Evolutionary conservation across 106 monocot genomes (phyloP), one percentile per base, ranked within the genome.

Genomic region (Allium sativum): DNA sequence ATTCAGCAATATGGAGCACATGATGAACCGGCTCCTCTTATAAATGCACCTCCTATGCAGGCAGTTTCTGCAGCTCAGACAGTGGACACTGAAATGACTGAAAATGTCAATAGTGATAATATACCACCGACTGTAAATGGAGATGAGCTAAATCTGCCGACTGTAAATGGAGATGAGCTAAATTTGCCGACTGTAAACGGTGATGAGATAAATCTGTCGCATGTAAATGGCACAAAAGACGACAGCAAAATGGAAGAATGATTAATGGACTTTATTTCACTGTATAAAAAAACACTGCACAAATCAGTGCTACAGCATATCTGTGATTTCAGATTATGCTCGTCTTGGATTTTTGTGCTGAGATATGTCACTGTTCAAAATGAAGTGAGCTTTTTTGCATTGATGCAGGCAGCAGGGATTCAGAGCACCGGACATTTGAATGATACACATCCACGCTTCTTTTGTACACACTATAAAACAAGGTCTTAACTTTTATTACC

Each of bases 31-130:
- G 22, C 10, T 46, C 52, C 68, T 10, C 14, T 43, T 48, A n/a
- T 53, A 55, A 65, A 76, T 64, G 77, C 56, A 53, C n/a, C 55
- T 48, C 65, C 0, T 31, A 31, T 42, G 21, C 10, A 41, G 43
- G 59, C 66, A 13, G 40, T 47, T 40, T 53, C 58, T 10, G 60
- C 65, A 13, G 52, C 59, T 4, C 17, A 46, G 6, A 45, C 43
- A 18, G 79, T 71, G 55, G 82, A 79, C 54, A 61, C 57, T 18
- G 68, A 68, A 41, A 74, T 76, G 76, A 56, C 70, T 48, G 66
- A 54, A 11, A 67, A 70, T 45, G 68, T 61, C 44, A 69, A 40
- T 13, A 31, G 31, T 31, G 31, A 31, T 44, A 75, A 76, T 55
- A 59, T 40, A 73, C 66, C 72, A 53, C 69, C 58, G 53, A 58